Evolutionary conservation across 768 basidiomycete species (phyloP).

Genomic region (Termitomyces bulborhizus): DNA sequence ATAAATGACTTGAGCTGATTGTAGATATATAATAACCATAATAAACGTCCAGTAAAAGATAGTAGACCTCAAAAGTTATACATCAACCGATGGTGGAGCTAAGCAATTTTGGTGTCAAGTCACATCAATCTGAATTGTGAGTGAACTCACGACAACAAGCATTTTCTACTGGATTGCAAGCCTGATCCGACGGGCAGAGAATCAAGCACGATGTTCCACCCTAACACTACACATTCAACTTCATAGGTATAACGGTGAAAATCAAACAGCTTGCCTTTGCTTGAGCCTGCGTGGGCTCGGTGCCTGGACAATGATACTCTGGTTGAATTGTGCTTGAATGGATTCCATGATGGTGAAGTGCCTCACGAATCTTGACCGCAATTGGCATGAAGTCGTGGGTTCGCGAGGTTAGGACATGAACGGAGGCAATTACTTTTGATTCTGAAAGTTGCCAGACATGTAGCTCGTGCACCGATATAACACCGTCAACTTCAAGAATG

Average conservation of each 20-base stretch:
- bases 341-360: constrained; percentile 86
- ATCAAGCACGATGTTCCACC: constrained; percentile 61
- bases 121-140: neutral
- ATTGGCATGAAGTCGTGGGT: constrained; percentile 89
- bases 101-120: constrained; percentile 5
- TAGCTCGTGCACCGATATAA: constrained; percentile 83
- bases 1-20: constrained; percentile 29
- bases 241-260: neutral
- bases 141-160: constrained; percentile 69
- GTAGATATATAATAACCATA: constrained; percentile 5
- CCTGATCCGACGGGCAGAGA: constrained; percentile 61
- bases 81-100: constrained; percentile 45
- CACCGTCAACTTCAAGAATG: constrained; percentile 80
- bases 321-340: constrained; percentile 95
- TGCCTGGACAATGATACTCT: constrained; percentile 51
- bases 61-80: constrained; percentile 14
- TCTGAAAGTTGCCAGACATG: constrained; percentile 99
- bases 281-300: constrained; percentile 37
- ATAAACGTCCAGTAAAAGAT: constrained; percentile 7
- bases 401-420: constrained; percentile 84
- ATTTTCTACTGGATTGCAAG: constrained; percentile 63
- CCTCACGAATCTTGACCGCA: constrained; percentile 76
- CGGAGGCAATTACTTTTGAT: constrained; percentile 89
- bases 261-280: constrained; percentile 32
- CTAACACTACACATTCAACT: constrained; percentile 15